Evolutionary conservation across 2,329 filamentous ascomycete genomes (phyloP).

Genomic region (Podosphaera aphanis): DNA sequence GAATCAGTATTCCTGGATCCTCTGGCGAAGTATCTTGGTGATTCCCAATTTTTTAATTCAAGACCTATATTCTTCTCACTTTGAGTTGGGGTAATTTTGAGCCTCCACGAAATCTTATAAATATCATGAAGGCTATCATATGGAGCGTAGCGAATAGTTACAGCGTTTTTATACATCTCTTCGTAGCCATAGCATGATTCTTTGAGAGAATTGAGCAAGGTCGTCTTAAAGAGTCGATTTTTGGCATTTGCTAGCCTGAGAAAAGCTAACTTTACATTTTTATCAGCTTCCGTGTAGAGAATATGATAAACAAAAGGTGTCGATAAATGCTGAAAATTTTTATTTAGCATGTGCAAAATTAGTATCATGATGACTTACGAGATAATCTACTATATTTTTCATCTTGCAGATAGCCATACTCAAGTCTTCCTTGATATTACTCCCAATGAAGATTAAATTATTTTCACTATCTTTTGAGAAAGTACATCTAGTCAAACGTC

Average conservation of each 20-base stretch:
- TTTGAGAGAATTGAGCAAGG: conserved; percentile 7
- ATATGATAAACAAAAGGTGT: conserved; percentile 4
- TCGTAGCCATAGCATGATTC: not conserved
- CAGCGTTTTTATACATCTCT: not conserved
- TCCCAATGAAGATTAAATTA: not conserved
- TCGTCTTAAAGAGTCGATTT: conserved; percentile 10
- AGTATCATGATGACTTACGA: not conserved
- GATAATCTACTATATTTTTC: not conserved
- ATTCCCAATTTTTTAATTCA: not conserved
- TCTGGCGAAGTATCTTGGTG: not conserved
- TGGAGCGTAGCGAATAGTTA: not conserved
- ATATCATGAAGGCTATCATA: not conserved
- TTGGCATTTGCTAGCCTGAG: conserved; percentile 7
- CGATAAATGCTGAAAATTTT: not conserved
- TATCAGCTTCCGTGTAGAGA: conserved; percentile 10
- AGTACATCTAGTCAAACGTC: not conserved
- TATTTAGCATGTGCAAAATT: not conserved
- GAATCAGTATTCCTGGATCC: too few species aligned
- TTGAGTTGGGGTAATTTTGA: not conserved
- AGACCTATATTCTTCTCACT: not conserved
- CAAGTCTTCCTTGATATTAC: not conserved
- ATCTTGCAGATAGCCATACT: not conserved
- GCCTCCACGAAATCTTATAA: not conserved
- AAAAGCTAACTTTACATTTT: conserved; percentile 7
- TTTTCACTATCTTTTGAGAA: not conserved